Evolutionary conservation across 768 basidiomycete species (phyloP), one percentile per base, ranked within the genome.

Genomic region (Termitomyces bulborhizus): DNA sequence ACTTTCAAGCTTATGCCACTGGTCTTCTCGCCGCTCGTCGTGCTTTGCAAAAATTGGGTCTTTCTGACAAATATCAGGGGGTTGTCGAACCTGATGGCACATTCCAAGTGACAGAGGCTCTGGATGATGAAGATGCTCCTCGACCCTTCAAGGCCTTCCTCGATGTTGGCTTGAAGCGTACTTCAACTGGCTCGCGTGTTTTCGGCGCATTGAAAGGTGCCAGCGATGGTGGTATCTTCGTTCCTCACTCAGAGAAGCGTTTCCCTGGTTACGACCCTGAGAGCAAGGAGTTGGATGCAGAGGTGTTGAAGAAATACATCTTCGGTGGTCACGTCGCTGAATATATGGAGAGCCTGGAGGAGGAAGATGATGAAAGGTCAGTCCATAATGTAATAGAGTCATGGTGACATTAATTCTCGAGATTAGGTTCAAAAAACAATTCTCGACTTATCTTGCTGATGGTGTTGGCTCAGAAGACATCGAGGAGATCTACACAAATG

Each of bases 191-290:
- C 67, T 87, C 91, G 60, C 93, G 97, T 70, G 84, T 99, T 44
- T 99, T 99, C 68, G 97, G 93, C 73, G 97, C 96, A 57, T 83
- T 98, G 83, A 98, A 99, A 80, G 97, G 97, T 68, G 97, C 97
- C 15, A 88, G 86, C 50, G 97, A 99, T 66, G 97, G 97, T 68
- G 97, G 97, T 60, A 86, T 99, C 74, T 95, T 84, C 79, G 91
- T 99, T 63, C 97, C 97, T 64, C 97, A 99, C 78, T 93, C 88
- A 66, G 90, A 95, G 58, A 95, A 93, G 73, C 92, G 95, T 54
- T 98, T 98, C 88, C 97, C 97, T 54, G 97, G 97, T 46, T 99
- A 83, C 76, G 97, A 99, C 73, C 75, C 87, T 56, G 97, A 99
- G 74, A 68, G 73, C 71, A 99, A 99, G 81, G 76, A 86, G 71